A percentile compares a stretch with the other conserved stretches of the same genome.
These are phyloP conservation scores for Aurantiochytrium sp. DNA, from an alignment of 108 stramenopile species.

Conservation along the genomic window DNA sequence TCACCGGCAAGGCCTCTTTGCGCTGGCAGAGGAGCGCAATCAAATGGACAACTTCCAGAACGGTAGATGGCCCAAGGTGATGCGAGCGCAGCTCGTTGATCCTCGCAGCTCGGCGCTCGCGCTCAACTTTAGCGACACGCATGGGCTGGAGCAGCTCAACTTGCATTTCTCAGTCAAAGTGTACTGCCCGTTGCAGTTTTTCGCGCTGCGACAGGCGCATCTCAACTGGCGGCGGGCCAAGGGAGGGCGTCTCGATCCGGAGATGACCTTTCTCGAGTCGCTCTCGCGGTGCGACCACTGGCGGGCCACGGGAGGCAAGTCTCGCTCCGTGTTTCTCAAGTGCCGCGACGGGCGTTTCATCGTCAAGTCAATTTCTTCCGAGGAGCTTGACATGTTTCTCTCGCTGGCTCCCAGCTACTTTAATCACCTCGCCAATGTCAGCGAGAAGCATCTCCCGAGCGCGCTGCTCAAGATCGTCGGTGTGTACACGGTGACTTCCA, in stretches of 20 bases:
- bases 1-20: background rate
- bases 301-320: background rate
- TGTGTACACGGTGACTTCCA: background rate
- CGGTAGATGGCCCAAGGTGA: background rate
- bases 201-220: background rate
- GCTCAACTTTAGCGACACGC: background rate
- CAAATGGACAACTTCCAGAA: background rate
- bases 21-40: background rate
- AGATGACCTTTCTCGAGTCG: background rate
- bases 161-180: constrained; percentile 1
- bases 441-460: background rate
- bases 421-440: background rate
- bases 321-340: background rate
- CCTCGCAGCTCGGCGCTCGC: background rate
- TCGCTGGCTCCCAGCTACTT: background rate
- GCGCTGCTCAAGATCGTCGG: background rate
- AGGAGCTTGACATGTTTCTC: constrained; percentile 16
- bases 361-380: background rate
- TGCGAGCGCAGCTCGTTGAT: background rate
- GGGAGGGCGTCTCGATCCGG: background rate
- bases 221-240: background rate
- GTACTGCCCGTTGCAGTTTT: background rate
- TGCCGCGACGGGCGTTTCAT: background rate
- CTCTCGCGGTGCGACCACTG: background rate
- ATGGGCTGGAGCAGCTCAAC: background rate